These are phyloP conservation scores for Hibiscus tridactylites DNA, from an alignment of 345 rosid species.

Conservation along the genomic window DNA sequence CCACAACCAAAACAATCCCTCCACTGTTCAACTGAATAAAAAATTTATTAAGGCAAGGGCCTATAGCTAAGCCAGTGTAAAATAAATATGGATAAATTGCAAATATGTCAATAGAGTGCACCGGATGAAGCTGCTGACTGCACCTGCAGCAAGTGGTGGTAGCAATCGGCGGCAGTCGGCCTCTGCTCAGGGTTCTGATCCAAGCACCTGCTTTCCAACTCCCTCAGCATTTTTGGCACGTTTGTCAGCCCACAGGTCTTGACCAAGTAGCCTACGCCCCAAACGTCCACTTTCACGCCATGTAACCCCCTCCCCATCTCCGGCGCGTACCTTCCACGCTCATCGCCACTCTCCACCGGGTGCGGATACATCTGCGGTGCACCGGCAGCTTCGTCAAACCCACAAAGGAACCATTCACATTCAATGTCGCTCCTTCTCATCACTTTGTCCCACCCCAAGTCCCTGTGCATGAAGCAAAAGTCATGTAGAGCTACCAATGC, in stretches of 20 bases:
- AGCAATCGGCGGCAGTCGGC: constrained; percentile 96
- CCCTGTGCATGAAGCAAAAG: constrained; percentile 86
- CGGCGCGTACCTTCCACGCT: constrained; percentile 61
- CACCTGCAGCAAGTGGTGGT: constrained; percentile 78
- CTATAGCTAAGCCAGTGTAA: neutral
- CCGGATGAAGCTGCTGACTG: constrained; percentile 45
- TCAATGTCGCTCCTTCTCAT: constrained; percentile 45
- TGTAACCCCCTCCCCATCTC: constrained; percentile 93
- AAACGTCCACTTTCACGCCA: constrained; percentile 91
- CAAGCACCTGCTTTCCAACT: constrained; percentile 74
- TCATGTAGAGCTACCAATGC: constrained; percentile 87
- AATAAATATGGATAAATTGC: neutral
- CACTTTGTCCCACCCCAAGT: constrained; percentile 86
- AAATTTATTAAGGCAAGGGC: too few species aligned
- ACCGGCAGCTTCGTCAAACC: constrained; percentile 71
- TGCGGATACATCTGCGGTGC: constrained; percentile 80
- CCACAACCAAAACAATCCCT: neutral
- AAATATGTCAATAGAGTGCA: constrained; percentile 16
- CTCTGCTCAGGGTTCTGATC: constrained; percentile 87
- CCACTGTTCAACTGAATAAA: neutral
- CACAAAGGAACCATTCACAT: constrained; percentile 71
- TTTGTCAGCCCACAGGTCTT: constrained; percentile 59
- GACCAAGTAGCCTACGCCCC: constrained; percentile 65
- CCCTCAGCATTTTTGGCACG: constrained; percentile 69
- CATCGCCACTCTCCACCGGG: constrained; percentile 22